Evolutionary conservation across 306 rosid genomes (phyloP).

Genomic region (Gleditsia sinensis): DNA sequence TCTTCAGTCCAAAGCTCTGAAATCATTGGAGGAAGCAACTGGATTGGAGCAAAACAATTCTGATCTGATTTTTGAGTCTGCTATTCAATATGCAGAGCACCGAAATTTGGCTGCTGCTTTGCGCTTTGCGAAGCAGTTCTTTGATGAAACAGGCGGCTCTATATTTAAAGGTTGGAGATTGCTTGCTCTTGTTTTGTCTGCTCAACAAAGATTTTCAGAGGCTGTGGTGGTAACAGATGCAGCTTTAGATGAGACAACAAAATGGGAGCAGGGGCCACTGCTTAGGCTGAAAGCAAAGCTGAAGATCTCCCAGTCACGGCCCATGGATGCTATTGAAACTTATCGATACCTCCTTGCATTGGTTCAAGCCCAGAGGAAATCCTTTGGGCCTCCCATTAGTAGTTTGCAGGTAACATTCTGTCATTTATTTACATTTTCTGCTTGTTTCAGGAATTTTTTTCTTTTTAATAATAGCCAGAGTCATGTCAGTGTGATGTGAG

Average conservation of each 20-base stretch:
- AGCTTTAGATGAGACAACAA: conserved; percentile 88
- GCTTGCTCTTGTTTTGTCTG: conserved; percentile 90
- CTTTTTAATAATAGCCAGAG: background rate
- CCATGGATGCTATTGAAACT: conserved; percentile 92
- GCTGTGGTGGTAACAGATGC: conserved; percentile 95
- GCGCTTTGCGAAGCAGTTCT: conserved; percentile 67
- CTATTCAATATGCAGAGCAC: conserved; percentile 74
- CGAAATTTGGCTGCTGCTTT: conserved; percentile 80
- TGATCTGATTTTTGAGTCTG: conserved; percentile 82
- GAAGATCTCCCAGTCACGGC: conserved; percentile 70
- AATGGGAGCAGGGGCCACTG: conserved; percentile 95
- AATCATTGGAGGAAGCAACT: conserved; percentile 45
- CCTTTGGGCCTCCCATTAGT: conserved; percentile 64
- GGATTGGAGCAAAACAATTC: conserved; percentile 48
- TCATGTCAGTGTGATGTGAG: conserved; percentile 9
- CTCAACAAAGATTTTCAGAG: conserved; percentile 83
- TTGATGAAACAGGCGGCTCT: conserved; percentile 90
- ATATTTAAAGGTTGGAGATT: conserved; percentile 82
- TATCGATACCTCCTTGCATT: conserved; percentile 92
- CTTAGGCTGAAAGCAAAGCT: conserved; percentile 91
- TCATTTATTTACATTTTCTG: conserved; percentile 3
- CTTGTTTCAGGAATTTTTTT: background rate
- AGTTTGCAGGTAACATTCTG: conserved; percentile 59
- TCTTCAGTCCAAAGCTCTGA: conserved; percentile 46
- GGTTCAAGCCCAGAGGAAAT: conserved; percentile 94